Evolutionary conservation across 2,329 filamentous ascomycete species (phyloP), one percentile per base, ranked within the genome.

Genomic region (Beauveria scarabaeidicola): DNA sequence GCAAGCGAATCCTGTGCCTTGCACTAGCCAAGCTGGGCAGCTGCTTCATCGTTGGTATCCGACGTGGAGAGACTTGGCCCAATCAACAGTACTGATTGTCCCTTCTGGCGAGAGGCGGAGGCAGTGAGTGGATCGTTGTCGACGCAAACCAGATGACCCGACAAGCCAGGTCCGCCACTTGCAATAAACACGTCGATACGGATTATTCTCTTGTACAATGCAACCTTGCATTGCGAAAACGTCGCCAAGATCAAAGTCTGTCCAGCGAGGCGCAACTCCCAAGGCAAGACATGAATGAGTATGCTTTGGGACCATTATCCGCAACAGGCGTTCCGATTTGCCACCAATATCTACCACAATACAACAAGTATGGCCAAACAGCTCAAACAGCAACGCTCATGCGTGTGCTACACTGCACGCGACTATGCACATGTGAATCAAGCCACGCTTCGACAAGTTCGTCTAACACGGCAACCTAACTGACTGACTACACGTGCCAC

Each of bases 141-240:
- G 55, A 40, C 46, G 23, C 56, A 4, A 46, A 27, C 40, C 19
- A 52, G 56, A 59, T 59, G 41, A 59, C 38, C 47, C 25, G 56
- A 58, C 47, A 36, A 38, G 6, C 27, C 15, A 53, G 46, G 43
- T 52, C 40, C 38, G 32, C 55, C 52, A n/a, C 23, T 32, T 32
- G 19, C 29, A 47, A 15, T n/a, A 44, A 41, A 40, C 46, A 47
- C 13, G 19, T 52, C 21, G 40, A 21, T 44, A 23, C 6, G 29
- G n/a, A 6, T 13, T 15, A 15, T 56, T 56, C 29, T 10, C 7
- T 17, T 13, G 19, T 13, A 25, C 53, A 47, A 47, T 27, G 21
- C 29, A 5, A 21, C 11, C 43, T 19, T 43, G 23, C 27, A 21
- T 43, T 13, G 29, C 43, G 17, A n/a, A n/a, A 38, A 56, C 21